Evolutionary conservation across 176 grass and related monocot species (phyloP).

Genomic region (Hyparrhenia diplandra): DNA sequence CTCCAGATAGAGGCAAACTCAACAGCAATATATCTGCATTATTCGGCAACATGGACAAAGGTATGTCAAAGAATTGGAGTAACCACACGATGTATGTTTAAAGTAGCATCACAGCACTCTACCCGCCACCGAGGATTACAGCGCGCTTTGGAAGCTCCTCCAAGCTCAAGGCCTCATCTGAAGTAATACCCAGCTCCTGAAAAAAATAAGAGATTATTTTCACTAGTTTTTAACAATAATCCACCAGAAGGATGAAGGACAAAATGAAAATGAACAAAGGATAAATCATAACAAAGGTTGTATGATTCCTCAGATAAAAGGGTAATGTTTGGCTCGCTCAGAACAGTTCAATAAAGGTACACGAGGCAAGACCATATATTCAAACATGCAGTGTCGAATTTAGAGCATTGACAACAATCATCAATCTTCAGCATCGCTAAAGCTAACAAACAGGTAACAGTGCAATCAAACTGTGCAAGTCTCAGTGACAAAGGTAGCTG

Average conservation of each 20-base stretch:
- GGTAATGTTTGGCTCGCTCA: background rate
- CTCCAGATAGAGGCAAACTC: conserved; percentile 99
- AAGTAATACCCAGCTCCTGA: conserved; percentile 96
- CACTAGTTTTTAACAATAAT: too few species aligned
- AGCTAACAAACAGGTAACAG: background rate
- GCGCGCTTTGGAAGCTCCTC: conserved; percentile 83
- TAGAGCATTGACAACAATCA: background rate
- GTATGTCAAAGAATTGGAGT: background rate
- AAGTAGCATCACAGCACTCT: background rate
- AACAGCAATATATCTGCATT: conserved; percentile 89
- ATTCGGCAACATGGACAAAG: background rate
- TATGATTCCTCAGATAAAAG: background rate
- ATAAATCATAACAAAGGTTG: background rate
- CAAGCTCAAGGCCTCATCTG: conserved; percentile 97
- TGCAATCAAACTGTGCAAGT: background rate
- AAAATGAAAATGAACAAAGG: background rate
- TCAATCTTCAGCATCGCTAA: background rate
- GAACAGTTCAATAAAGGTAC: background rate
- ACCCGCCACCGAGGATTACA: conserved; percentile 92
- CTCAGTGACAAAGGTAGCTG: background rate
- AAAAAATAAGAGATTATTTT: background rate
- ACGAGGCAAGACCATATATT: background rate
- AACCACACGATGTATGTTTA: background rate
- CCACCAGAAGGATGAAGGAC: background rate
- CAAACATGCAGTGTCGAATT: background rate